Conservation (phyloP, 164 flowering plant species). For the Echeveria elegans region DNA sequence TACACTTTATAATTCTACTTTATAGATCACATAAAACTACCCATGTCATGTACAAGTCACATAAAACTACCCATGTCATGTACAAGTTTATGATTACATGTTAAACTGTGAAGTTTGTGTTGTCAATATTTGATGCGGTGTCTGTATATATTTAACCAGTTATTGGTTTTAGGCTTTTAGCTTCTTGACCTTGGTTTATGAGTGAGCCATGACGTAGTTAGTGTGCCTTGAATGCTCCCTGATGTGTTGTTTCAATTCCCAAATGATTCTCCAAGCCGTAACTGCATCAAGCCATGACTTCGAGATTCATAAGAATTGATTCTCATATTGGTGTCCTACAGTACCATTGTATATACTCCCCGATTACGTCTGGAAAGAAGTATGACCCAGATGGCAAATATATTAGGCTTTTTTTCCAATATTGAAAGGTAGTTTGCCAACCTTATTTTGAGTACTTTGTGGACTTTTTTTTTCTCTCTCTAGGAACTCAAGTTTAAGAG, state of each 20-base stretch:
- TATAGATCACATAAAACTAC: background rate
- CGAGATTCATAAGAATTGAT: background rate
- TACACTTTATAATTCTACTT: too few species aligned
- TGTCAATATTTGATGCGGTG: too few species aligned
- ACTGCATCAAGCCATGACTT: too few species aligned
- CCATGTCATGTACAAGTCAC: too few species aligned
- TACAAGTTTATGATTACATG: background rate
- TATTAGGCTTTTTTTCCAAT: conserved; percentile 79
- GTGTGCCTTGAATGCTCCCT: too few species aligned
- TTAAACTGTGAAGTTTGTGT: background rate
- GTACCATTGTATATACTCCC: conserved; percentile 90
- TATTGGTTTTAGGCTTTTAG: too few species aligned
- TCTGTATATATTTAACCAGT: too few species aligned
- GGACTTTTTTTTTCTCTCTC: background rate
- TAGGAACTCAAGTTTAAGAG: conserved; percentile 21
- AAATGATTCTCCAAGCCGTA: too few species aligned
- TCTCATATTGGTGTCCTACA: conserved; percentile 19
- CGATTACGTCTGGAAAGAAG: conserved; percentile 84
- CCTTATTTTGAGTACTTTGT: background rate
- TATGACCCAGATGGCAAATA: conserved; percentile 78
- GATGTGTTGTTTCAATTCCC: too few species aligned
- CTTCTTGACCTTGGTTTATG: background rate
- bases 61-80: background rate
- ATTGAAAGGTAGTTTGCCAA: conserved; percentile 42
- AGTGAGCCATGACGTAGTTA: background rate